phyloP scores from a whole-genome alignment of 2,329 filamentous ascomycete genomes.

The Aaosphaeria arxii region DNA sequence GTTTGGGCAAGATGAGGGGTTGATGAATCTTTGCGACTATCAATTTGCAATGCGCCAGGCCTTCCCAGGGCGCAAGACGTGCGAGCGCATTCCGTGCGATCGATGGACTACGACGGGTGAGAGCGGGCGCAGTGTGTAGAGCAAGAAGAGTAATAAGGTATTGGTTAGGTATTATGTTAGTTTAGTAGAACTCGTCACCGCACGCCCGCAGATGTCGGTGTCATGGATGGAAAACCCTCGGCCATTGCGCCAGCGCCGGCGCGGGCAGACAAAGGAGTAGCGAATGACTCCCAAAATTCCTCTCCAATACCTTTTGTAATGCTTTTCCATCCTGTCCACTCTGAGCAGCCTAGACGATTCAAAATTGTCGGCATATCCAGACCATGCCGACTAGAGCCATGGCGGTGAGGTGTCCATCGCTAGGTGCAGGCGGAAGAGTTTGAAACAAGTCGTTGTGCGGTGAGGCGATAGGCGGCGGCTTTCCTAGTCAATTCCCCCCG shows the following conservation, averaged over 20 bases:
- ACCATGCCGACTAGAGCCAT: neutral
- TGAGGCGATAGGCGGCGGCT: conserved; percentile 12
- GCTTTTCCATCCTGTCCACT: too few species aligned
- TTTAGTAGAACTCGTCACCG: conserved; percentile 9
- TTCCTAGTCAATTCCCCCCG: conserved; percentile 7
- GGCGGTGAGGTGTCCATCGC: neutral
- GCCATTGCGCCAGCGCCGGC: conserved; percentile 5
- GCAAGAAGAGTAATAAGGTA: too few species aligned
- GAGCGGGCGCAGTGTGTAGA: conserved; percentile 6
- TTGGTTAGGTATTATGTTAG: too few species aligned
- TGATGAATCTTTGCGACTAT: too few species aligned
- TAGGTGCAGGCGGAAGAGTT: conserved; percentile 10
- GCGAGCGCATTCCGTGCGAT: conserved; percentile 4
- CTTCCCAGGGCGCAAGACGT: conserved; percentile 1
- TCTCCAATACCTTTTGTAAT: too few species aligned
- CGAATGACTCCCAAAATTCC: neutral
- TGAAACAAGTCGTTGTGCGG: conserved; percentile 11
- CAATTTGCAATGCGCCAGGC: too few species aligned
- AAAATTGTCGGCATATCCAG: too few species aligned
- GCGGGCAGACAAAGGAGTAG: conserved; percentile 22
- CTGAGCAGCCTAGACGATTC: too few species aligned
- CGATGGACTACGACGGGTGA: neutral
- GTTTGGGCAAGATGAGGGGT: too few species aligned
- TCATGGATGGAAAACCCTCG: conserved; percentile 13
- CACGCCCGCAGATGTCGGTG: conserved; percentile 21